phyloP scores from a whole-genome alignment of 768 basidiomycete species.

The Calocybe indica region DNA sequence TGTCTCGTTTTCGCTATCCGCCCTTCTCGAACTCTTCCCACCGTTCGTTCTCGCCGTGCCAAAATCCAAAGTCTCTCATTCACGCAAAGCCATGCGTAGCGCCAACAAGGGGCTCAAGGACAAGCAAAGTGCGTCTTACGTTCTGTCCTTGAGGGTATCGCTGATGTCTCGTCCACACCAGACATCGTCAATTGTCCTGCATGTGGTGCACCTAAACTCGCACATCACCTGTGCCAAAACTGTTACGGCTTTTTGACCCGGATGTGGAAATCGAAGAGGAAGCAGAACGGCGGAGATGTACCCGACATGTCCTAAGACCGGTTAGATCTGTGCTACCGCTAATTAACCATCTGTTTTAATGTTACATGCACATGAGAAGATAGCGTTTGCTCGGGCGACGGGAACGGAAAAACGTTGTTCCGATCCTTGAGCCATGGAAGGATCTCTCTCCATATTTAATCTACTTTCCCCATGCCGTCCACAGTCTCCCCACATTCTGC shows the following conservation, averaged over 20 bases:
- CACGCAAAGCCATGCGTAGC: constrained; percentile 89
- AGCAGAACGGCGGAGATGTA: constrained; percentile 22
- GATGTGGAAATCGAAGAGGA: constrained; percentile 50
- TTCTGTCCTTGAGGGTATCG: background rate
- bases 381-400: constrained; percentile 5
- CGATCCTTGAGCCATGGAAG: background rate
- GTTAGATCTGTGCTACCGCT: background rate
- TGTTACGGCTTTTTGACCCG: constrained; percentile 73
- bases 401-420: constrained; percentile 1
- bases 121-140: constrained; percentile 65
- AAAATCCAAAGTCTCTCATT: constrained; percentile 91
- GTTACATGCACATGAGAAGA: constrained; percentile 8
- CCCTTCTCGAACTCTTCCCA: constrained; percentile 70
- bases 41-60: constrained; percentile 89
- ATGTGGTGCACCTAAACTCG: constrained; percentile 83
- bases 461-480: background rate
- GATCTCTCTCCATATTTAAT: background rate
- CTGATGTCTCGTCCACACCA: constrained; percentile 22
- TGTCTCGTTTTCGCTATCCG: constrained; percentile 21
- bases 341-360: background rate
- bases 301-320: constrained; percentile 31
- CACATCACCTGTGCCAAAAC: constrained; percentile 78
- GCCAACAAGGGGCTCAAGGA: constrained; percentile 95
- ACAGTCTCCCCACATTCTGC: background rate
- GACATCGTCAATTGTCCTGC: constrained; percentile 90